Evolutionary conservation across 768 basidiomycete genomes (phyloP).

Genomic region (Russula virescens): DNA sequence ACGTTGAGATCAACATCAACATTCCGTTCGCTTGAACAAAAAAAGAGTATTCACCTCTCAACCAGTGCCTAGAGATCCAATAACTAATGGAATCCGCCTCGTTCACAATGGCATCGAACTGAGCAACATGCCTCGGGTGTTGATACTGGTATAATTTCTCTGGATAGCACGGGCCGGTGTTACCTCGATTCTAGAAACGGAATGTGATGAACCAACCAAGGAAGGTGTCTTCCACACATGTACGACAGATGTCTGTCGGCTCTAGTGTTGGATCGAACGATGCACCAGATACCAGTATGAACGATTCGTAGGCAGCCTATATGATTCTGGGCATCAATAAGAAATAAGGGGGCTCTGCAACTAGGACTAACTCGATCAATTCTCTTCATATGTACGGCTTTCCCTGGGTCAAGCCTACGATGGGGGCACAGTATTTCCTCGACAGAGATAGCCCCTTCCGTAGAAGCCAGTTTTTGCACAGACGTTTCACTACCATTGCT

Average conservation of each 20-base stretch:
- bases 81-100: conserved; percentile 42
- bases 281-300: conserved; percentile 34
- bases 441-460: conserved; percentile 36
- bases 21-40: conserved; percentile 4
- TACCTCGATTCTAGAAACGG: not conserved
- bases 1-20: conserved; percentile 1
- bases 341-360: not conserved
- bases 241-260: conserved; percentile 50
- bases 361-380: conserved; percentile 45
- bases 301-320: conserved; percentile 43
- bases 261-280: conserved; percentile 44
- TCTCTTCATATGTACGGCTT: conserved; percentile 60
- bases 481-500: not conserved
- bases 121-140: conserved; percentile 55
- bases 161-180: conserved; percentile 27
- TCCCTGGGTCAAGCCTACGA: conserved; percentile 52
- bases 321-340: conserved; percentile 6
- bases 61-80: conserved; percentile 78
- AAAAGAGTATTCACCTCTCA: conserved; percentile 48
- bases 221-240: conserved; percentile 55
- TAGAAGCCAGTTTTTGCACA: conserved; percentile 25
- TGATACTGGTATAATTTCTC: conserved; percentile 65
- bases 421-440: conserved; percentile 59
- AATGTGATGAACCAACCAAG: conserved; percentile 38
- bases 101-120: conserved; percentile 51